Evolutionary conservation across 805 yeast species (phyloP).

Genomic region (Pichia deserticola): DNA sequence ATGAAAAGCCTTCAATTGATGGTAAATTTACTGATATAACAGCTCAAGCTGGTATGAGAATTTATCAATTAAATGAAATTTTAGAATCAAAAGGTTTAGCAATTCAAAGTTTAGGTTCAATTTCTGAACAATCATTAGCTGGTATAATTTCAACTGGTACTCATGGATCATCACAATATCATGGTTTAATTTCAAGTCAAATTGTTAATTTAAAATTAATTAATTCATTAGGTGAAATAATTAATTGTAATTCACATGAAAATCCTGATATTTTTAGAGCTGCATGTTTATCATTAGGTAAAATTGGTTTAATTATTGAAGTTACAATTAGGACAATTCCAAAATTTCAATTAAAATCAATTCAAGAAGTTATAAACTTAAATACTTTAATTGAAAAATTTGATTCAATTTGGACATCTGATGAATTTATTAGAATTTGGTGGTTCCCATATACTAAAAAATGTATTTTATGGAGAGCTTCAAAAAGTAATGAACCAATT

Average conservation of each 20-base stretch:
- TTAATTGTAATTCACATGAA: slow-evolving; percentile 58
- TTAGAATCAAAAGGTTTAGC: slow-evolving; percentile 63
- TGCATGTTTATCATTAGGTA: slow-evolving; percentile 79
- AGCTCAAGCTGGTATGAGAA: slow-evolving; percentile 88
- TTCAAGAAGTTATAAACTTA: slow-evolving; percentile 75
- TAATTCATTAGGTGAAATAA: slow-evolving; percentile 65
- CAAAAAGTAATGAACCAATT: slow-evolving; percentile 58
- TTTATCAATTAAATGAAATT: slow-evolving; percentile 63
- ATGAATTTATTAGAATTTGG: slow-evolving; percentile 93
- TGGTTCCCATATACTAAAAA: slow-evolving; percentile 92
- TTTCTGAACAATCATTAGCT: slow-evolving; percentile 86
- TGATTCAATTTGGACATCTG: slow-evolving; percentile 76
- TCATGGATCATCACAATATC: slow-evolving; percentile 91
- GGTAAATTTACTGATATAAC: slow-evolving; percentile 78
- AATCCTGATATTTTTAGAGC: slow-evolving; percentile 69
- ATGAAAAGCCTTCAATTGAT: slow-evolving; percentile 40
- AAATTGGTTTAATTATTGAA: slow-evolving; percentile 80
- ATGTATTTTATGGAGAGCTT: slow-evolving; percentile 87
- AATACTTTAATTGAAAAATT: slow-evolving; percentile 64
- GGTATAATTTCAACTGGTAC: slow-evolving; percentile 97
- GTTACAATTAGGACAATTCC: slow-evolving; percentile 85
- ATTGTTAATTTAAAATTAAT: slow-evolving; percentile 71
- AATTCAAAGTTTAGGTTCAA: slow-evolving; percentile 87
- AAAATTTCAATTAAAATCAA: slow-evolving; percentile 68
- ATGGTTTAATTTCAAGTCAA: slow-evolving; percentile 85